These are phyloP conservation scores for Leishmania braziliensis DNA, from an alignment of 208 protist species.

Conservation along the genomic window DNA sequence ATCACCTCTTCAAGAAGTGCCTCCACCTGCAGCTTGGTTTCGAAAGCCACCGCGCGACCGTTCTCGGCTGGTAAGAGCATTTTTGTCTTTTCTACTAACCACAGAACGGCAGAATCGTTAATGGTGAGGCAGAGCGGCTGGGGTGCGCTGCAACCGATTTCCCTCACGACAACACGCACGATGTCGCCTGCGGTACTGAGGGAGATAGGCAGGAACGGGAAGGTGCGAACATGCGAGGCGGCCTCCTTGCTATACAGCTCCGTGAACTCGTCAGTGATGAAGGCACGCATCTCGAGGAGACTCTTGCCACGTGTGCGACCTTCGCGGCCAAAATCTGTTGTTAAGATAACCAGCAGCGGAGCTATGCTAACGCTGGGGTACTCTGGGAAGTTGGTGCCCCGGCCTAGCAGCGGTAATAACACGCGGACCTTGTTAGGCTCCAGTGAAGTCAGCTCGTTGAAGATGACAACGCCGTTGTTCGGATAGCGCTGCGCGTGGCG, in stretches of 20 bases:
- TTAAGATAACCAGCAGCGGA: slow-evolving; percentile 60
- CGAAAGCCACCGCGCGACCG: slow-evolving; percentile 36
- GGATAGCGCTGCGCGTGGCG: slow-evolving; percentile 45
- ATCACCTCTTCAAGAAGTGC: slow-evolving; percentile 21
- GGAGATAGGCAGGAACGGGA: slow-evolving; percentile 66
- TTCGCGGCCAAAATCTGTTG: slow-evolving; percentile 79
- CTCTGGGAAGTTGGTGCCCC: slow-evolving; percentile 53
- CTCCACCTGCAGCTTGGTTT: slow-evolving; percentile 33
- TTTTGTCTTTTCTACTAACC: slow-evolving; percentile 40
- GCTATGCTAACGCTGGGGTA: slow-evolving; percentile 29
- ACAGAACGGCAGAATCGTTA: slow-evolving; percentile 32
- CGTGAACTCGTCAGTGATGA: slow-evolving; percentile 63
- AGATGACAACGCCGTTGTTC: slow-evolving; percentile 63
- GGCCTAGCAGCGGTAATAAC: slow-evolving; percentile 57
- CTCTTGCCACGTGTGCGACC: slow-evolving; percentile 71
- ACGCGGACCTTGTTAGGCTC: slow-evolving; percentile 55
- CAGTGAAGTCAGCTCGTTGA: slow-evolving; percentile 67
- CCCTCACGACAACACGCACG: slow-evolving; percentile 38
- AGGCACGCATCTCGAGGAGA: slow-evolving; percentile 54
- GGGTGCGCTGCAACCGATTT: slow-evolving; percentile 34
- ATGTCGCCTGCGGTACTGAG: slow-evolving; percentile 54
- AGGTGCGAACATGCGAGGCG: slow-evolving; percentile 60
- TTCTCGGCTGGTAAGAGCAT: slow-evolving; percentile 34
- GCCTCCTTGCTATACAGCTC: slow-evolving; percentile 50
- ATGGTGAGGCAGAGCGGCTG: slow-evolving; percentile 19